These are phyloP conservation scores for Ophiostoma triangulosporum DNA, from an alignment of 2,329 filamentous ascomycete species.

Conservation along the genomic window DNA sequence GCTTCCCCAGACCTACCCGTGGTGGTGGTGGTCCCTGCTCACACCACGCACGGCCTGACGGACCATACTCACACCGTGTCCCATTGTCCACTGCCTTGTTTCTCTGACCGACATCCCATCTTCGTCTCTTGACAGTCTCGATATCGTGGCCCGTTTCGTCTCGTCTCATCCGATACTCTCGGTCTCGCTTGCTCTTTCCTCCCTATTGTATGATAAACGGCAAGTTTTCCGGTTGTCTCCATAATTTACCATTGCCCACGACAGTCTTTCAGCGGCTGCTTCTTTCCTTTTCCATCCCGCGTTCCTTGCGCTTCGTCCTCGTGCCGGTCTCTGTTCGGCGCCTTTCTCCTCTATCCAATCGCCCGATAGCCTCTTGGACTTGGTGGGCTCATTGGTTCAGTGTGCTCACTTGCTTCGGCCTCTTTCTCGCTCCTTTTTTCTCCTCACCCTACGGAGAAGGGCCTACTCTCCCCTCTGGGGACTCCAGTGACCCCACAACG, in stretches of 20 bases:
- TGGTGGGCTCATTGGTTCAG: background rate
- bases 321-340: background rate
- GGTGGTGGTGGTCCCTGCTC: background rate
- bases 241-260: background rate
- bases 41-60: background rate
- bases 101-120: background rate
- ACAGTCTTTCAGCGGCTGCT: background rate
- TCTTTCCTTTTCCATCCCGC: background rate
- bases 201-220: background rate
- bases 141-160: background rate
- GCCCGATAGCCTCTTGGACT: background rate
- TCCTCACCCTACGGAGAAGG: slow-evolving; percentile 1
- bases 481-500: background rate
- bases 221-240: background rate
- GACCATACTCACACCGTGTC: background rate
- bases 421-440: slow-evolving; percentile 2
- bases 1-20: background rate
- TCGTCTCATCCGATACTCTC: background rate
- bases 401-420: background rate
- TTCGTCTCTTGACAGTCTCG: background rate
- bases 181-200: background rate
- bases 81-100: background rate
- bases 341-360: background rate
- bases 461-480: slow-evolving; percentile 1
- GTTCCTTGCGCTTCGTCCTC: background rate